phyloP scores from a whole-genome alignment of 2,329 filamentous ascomycete species.

The Neophaeococcomyces mojaviensis region DNA sequence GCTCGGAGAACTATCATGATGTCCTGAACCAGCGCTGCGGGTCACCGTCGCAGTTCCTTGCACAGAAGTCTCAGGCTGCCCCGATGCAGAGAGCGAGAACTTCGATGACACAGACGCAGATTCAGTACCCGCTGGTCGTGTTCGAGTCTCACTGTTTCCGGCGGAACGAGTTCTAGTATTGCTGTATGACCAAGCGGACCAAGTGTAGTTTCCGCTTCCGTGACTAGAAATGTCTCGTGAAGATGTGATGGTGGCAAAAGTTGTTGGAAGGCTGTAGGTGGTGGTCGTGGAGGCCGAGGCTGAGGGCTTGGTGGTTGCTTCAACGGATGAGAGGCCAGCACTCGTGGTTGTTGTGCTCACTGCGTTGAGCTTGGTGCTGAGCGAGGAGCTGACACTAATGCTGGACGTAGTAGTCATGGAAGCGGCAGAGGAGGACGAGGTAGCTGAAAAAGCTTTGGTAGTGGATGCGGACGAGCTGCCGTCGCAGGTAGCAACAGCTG shows the following conservation, averaged over 20 bases:
- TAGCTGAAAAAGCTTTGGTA: not conserved
- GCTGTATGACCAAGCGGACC: not conserved
- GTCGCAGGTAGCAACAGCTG: slow-evolving; percentile 12
- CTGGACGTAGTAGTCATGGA: too few relatives aligned
- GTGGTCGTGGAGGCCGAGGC: not conserved
- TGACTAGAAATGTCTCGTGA: not conserved
- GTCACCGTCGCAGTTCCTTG: not conserved
- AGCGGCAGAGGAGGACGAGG: not conserved
- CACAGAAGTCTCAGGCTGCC: too few relatives aligned
- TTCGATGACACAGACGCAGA: too few relatives aligned
- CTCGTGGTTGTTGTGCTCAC: not conserved
- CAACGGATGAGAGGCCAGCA: not conserved
- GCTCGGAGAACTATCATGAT: not conserved
- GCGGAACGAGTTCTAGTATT: too few relatives aligned
- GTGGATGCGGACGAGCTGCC: slow-evolving; percentile 1
- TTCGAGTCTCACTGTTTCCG: too few relatives aligned
- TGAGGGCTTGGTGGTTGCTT: too few relatives aligned
- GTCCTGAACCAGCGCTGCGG: not conserved
- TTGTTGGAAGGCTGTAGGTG: not conserved
- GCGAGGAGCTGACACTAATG: not conserved
- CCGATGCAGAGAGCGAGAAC: too few relatives aligned
- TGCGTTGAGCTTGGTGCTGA: not conserved
- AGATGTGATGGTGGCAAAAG: not conserved
- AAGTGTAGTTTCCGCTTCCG: not conserved
- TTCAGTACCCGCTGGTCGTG: too few relatives aligned